These are phyloP conservation scores for Alternaria infectoria DNA, from an alignment of 2,329 filamentous ascomycete genomes.

Conservation along the genomic window DNA sequence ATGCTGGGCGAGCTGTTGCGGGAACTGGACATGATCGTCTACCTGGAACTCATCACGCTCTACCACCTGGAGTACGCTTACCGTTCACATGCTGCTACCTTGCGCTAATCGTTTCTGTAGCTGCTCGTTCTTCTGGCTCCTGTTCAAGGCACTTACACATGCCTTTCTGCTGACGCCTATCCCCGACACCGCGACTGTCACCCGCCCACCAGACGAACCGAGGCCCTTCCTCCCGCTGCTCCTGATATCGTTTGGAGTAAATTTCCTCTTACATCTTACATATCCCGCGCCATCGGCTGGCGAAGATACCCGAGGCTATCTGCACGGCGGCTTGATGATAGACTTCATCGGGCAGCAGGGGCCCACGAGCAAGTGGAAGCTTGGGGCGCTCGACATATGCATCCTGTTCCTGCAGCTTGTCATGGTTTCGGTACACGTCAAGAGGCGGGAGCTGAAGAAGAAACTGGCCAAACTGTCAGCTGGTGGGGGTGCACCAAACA, in stretches of 20 bases:
- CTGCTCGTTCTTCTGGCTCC: constrained; percentile 64
- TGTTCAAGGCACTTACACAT: constrained; percentile 62
- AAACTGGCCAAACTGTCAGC: constrained; percentile 37
- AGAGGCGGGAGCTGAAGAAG: constrained; percentile 58
- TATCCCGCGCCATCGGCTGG: constrained; percentile 51
- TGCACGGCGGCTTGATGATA: constrained; percentile 68
- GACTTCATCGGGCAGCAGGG: constrained; percentile 69
- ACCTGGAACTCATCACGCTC: constrained; percentile 65
- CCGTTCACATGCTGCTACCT: not conserved
- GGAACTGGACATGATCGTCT: constrained; percentile 65
- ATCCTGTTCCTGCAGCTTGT: constrained; percentile 63
- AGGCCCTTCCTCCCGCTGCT: constrained; percentile 62
- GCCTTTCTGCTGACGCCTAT: constrained; percentile 66
- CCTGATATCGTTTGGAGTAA: constrained; percentile 61
- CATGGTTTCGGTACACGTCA: constrained; percentile 62
- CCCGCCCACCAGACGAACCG: constrained; percentile 58
- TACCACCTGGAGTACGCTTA: constrained; percentile 69
- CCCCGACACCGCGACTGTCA: constrained; percentile 51
- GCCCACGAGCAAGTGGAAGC: constrained; percentile 60
- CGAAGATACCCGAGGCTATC: constrained; percentile 59
- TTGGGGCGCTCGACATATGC: constrained; percentile 61
- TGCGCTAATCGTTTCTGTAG: constrained; percentile 41
- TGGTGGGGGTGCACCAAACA: constrained; percentile 16
- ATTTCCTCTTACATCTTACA: constrained; percentile 60
- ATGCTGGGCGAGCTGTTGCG: constrained; percentile 62